Evolutionary conservation across 1,139 yeast genomes (phyloP).

Genomic region (Lodderomyces margitis): DNA sequence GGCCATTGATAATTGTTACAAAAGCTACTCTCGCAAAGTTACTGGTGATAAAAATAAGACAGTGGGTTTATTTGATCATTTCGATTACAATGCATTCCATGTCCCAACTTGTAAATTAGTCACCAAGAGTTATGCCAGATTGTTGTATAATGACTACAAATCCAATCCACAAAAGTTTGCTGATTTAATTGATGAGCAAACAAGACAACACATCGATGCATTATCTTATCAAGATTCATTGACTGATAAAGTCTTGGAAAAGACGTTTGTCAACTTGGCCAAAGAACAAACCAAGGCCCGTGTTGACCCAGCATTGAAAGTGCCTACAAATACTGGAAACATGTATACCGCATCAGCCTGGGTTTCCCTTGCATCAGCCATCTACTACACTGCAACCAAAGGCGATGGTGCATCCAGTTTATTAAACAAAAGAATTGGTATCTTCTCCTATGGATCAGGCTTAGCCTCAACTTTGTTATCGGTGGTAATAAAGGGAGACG

Average conservation of each 20-base stretch:
- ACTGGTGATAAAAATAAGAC: constrained; percentile 53
- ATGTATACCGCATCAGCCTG: constrained; percentile 96
- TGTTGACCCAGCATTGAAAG: constrained; percentile 76
- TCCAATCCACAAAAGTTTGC: constrained; percentile 65
- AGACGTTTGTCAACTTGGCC: constrained; percentile 76
- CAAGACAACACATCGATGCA: constrained; percentile 52
- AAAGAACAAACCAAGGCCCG: constrained; percentile 68
- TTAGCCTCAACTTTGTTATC: constrained; percentile 90
- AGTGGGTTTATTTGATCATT: constrained; percentile 66
- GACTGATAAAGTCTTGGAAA: constrained; percentile 78
- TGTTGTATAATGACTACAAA: constrained; percentile 83
- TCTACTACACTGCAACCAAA: constrained; percentile 73
- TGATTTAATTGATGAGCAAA: constrained; percentile 47
- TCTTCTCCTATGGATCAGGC: constrained; percentile 98
- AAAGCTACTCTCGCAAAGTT: constrained; percentile 77
- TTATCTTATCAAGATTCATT: constrained; percentile 77
- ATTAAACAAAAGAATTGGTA: constrained; percentile 81
- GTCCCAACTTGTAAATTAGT: constrained; percentile 98
- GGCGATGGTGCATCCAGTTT: constrained; percentile 38
- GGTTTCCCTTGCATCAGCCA: constrained; percentile 80
- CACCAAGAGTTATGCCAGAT: constrained; percentile 87
- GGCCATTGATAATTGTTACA: constrained; percentile 88
- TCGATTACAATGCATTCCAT: constrained; percentile 96
- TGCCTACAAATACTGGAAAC: constrained; percentile 97
- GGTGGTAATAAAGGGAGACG: constrained; percentile 76